Conservation (phyloP, 192 early-diverging fungal species). For the Pilaira anomala region DNA sequence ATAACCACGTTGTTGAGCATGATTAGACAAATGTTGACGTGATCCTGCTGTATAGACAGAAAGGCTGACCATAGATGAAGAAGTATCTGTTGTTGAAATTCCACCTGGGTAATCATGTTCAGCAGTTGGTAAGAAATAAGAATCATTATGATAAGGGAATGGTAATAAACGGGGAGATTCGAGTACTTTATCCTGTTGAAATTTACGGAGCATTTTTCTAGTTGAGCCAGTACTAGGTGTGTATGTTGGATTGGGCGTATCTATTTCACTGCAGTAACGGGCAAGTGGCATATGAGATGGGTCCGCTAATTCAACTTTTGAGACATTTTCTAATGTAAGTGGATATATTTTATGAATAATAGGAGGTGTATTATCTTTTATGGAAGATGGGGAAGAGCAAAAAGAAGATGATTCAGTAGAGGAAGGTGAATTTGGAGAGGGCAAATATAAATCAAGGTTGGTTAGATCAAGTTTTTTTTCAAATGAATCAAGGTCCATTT, state of each 20-base stretch:
- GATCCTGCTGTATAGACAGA: neutral
- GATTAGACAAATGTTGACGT: neutral
- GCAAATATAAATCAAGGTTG: too few species aligned
- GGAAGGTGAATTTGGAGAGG: too few species aligned
- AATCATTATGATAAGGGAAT: constrained; percentile 24
- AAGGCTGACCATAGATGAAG: constrained; percentile 2
- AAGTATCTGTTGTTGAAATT: neutral
- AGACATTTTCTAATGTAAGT: constrained; percentile 9
- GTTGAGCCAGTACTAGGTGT: neutral
- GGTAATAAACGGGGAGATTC: constrained; percentile 19
- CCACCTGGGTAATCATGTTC: constrained; percentile 17
- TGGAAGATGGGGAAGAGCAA: too few species aligned
- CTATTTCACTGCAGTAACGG: constrained; percentile 2
- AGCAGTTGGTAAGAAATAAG: constrained; percentile 18
- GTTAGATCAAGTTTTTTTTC: too few species aligned
- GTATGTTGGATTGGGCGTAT: neutral
- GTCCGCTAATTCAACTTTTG: constrained; percentile 3
- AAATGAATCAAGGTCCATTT: too few species aligned
- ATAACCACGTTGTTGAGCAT: too few species aligned
- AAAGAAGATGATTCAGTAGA: too few species aligned
- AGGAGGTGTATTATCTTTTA: too few species aligned
- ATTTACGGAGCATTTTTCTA: neutral
- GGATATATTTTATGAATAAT: neutral
- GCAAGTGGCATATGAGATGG: constrained; percentile 7
- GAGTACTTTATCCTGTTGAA: constrained; percentile 11